A percentile compares a stretch with the other conserved stretches of the same genome.
phyloP scores from a whole-genome alignment of 2,329 filamentous ascomycete species.

The Apiospora koreana region DNA sequence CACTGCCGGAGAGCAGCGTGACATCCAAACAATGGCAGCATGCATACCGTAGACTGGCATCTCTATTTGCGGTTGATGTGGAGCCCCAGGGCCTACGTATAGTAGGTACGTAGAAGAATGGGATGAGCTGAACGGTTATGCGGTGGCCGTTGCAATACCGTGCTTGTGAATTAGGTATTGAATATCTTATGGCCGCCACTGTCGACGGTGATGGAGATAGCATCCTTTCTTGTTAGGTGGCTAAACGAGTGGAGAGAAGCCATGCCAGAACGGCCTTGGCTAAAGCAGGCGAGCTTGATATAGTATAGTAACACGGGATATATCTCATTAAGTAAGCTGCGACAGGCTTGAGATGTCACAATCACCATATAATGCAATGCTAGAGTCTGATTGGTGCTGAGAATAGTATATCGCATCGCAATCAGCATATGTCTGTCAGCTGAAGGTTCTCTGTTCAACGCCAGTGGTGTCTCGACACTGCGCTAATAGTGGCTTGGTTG shows the following conservation, averaged over 20 bases:
- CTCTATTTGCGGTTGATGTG: neutral
- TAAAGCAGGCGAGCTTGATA: too few species aligned
- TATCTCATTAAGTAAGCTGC: too few species aligned
- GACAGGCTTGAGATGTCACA: too few species aligned
- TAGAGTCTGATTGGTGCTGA: too few species aligned
- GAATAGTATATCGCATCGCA: too few species aligned
- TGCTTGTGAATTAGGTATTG: too few species aligned
- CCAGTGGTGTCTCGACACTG: neutral
- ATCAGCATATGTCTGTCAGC: too few species aligned
- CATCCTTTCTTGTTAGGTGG: too few species aligned
- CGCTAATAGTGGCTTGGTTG: neutral
- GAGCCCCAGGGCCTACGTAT: neutral
- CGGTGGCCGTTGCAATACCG: neutral
- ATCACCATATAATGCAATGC: too few species aligned
- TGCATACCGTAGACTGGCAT: neutral
- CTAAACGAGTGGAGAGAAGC: neutral
- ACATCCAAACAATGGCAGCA: neutral
- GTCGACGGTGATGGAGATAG: neutral
- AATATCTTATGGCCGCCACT: neutral
- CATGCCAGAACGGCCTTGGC: neutral
- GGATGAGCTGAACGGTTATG: neutral
- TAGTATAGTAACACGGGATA: too few species aligned
- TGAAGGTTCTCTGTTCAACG: neutral
- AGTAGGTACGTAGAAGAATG: too few species aligned
- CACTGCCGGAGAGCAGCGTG: neutral